A percentile compares a stretch with the other conserved stretches of the same genome.
phyloP scores from a whole-genome alignment of 1,284 basidiomycete species.

The Ceratobasidium sp. region DNA sequence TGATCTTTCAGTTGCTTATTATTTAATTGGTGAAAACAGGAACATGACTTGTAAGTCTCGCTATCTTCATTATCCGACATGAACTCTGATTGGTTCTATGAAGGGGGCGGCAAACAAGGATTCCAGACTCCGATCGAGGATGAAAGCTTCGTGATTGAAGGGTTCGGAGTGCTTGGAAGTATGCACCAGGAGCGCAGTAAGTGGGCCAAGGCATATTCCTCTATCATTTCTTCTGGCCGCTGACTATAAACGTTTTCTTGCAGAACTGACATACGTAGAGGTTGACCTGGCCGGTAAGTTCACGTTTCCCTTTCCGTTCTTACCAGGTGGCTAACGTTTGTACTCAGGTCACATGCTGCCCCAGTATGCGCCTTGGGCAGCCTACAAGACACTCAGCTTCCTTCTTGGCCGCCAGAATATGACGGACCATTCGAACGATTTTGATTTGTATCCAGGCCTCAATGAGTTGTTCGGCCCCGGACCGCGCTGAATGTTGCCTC shows the following conservation, averaged over 20 bases:
- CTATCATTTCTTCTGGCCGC: too few species aligned
- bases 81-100: not conserved
- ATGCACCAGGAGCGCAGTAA: slow-evolving; percentile 72
- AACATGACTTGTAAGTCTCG: slow-evolving; percentile 77
- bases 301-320: too few species aligned
- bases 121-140: slow-evolving; percentile 75
- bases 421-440: slow-evolving; percentile 24
- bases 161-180: slow-evolving; percentile 73
- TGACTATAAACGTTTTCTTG: not conserved
- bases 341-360: slow-evolving; percentile 43
- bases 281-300: slow-evolving; percentile 40
- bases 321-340: not conserved
- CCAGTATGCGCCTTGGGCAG: slow-evolving; percentile 42
- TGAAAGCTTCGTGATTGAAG: slow-evolving; percentile 78
- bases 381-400: slow-evolving; percentile 45
- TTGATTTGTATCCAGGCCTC: slow-evolving; percentile 33
- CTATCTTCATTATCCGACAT: slow-evolving; percentile 52
- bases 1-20: not conserved
- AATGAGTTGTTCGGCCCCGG: slow-evolving; percentile 35
- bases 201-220: not conserved
- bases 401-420: slow-evolving; percentile 42
- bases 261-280: slow-evolving; percentile 42
- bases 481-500: not conserved
- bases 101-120: slow-evolving; percentile 76
- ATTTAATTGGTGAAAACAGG: slow-evolving; percentile 21